Percentiles rank a stretch among this genome's conserved stretches.
phyloP scores from a whole-genome alignment of 2,329 filamentous ascomycete genomes.

The Colletotrichum shisoi region DNA sequence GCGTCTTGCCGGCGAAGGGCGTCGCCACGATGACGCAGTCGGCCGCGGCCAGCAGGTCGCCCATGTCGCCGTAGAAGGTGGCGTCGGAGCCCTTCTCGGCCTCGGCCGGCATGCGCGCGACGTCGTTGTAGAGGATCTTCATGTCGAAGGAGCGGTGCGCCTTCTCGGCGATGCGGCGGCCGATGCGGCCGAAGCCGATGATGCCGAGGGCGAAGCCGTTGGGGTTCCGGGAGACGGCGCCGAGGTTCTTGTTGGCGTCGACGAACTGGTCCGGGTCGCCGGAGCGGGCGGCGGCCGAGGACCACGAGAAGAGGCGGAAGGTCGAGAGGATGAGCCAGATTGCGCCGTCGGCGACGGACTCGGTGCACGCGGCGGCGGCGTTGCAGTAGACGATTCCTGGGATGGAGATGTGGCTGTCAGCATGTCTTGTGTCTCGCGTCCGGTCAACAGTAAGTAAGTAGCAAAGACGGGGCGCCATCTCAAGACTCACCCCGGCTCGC shows the following conservation, averaged over 20 bases:
- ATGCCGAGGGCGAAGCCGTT: constrained; percentile 55
- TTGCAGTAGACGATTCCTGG: constrained; percentile 34
- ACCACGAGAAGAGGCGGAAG: constrained; percentile 38
- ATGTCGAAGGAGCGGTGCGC: constrained; percentile 62
- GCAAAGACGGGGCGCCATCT: too few species aligned
- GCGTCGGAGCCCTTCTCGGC: constrained; percentile 48
- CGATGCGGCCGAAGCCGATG: constrained; percentile 68
- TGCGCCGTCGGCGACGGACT: constrained; percentile 38
- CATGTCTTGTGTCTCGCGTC: too few species aligned
- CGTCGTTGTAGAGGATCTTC: constrained; percentile 67
- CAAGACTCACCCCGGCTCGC: constrained; percentile 29
- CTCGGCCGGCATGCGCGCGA: constrained; percentile 48
- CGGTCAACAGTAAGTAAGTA: too few species aligned
- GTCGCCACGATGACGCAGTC: constrained; percentile 72
- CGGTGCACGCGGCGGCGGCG: constrained; percentile 33
- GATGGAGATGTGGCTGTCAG: background rate
- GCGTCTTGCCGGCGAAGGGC: constrained; percentile 71
- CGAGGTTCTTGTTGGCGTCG: constrained; percentile 37
- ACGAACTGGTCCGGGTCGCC: constrained; percentile 37
- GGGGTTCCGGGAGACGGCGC: constrained; percentile 30
- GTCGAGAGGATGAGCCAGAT: constrained; percentile 36
- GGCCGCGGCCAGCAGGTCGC: constrained; percentile 47
- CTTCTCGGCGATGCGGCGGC: constrained; percentile 56
- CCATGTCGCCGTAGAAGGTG: constrained; percentile 49
- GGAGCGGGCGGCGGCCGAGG: constrained; percentile 30